Evolutionary conservation across 2,329 filamentous ascomycete genomes (phyloP).

Genomic region (Cladosporium sp.): DNA sequence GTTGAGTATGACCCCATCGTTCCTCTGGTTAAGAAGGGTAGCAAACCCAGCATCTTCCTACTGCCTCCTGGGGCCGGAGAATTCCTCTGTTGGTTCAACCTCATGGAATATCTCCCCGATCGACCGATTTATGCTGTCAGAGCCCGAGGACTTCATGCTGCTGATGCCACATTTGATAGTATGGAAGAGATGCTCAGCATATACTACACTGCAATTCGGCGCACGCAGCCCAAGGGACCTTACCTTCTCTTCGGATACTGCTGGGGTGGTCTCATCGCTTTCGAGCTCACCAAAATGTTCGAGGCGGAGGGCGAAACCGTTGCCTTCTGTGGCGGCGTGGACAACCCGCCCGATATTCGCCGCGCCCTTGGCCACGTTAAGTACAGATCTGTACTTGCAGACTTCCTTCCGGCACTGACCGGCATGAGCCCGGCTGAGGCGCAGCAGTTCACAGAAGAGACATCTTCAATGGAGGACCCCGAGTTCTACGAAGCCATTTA

Average conservation of each 20-base stretch:
- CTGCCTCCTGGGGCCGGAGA: slow-evolving; percentile 45
- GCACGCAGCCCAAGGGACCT: slow-evolving; percentile 51
- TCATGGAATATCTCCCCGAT: slow-evolving; percentile 43
- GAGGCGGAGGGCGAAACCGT: slow-evolving; percentile 31
- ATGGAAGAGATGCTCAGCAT: slow-evolving; percentile 45
- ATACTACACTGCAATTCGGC: slow-evolving; percentile 47
- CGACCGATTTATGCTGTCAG: slow-evolving; percentile 54
- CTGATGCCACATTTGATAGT: slow-evolving; percentile 43
- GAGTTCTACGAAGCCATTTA: slow-evolving; percentile 28
- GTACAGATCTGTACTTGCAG: slow-evolving; percentile 27
- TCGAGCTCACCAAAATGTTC: slow-evolving; percentile 53
- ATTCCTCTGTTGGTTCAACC: slow-evolving; percentile 43
- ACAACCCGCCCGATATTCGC: slow-evolving; percentile 18
- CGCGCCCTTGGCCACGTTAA: slow-evolving; percentile 26
- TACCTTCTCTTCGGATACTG: slow-evolving; percentile 57
- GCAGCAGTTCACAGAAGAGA: slow-evolving; percentile 25
- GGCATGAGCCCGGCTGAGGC: slow-evolving; percentile 26
- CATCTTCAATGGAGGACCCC: slow-evolving; percentile 24
- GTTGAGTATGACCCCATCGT: slow-evolving; percentile 19
- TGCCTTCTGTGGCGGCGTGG: neutral
- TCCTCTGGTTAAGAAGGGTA: slow-evolving; percentile 20
- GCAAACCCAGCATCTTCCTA: slow-evolving; percentile 37
- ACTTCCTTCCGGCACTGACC: slow-evolving; percentile 27
- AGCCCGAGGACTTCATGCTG: slow-evolving; percentile 47
- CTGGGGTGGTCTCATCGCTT: slow-evolving; percentile 54